These are phyloP conservation scores for Fusarium kyushuense DNA, from an alignment of 2,329 filamentous ascomycete species.

Conservation along the genomic window DNA sequence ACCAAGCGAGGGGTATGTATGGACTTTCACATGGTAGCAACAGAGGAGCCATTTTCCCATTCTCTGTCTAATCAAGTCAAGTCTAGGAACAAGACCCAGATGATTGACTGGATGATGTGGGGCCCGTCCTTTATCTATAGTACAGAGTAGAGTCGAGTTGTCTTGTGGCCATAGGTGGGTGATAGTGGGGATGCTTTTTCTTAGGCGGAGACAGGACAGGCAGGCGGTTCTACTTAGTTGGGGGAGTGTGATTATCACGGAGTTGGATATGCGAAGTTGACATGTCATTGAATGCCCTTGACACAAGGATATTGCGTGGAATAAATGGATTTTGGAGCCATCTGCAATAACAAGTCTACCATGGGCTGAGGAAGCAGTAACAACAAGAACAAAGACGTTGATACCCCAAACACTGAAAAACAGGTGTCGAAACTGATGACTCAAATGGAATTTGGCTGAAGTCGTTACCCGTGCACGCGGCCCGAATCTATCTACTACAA, in stretches of 20 bases:
- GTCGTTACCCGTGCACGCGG: conserved; percentile 39
- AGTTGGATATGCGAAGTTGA: conserved; percentile 16
- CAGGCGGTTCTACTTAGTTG: neutral
- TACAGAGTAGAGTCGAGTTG: conserved; percentile 31
- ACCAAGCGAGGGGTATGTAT: conserved; percentile 27
- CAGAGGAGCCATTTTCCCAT: conserved; percentile 7
- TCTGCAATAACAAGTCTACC: neutral
- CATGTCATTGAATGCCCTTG: conserved; percentile 8
- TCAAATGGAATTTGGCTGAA: conserved; percentile 23
- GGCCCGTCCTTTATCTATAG: conserved; percentile 39
- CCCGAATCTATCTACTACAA: conserved; percentile 35
- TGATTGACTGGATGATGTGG: conserved; percentile 31
- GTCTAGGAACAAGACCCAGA: conserved; percentile 35
- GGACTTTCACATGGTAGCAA: conserved; percentile 40
- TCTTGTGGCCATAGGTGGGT: conserved; percentile 14
- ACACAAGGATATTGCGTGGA: neutral
- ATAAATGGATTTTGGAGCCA: neutral
- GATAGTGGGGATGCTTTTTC: conserved; percentile 30
- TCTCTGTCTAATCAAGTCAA: conserved; percentile 36
- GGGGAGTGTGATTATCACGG: conserved; percentile 46
- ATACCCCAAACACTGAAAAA: neutral
- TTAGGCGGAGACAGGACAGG: conserved; percentile 7
- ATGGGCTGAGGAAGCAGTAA: neutral
- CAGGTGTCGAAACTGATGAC: neutral
- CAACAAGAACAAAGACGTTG: neutral